Conservation (phyloP, 306 rosid genomes). For the Cicer cuneatum region DNA sequence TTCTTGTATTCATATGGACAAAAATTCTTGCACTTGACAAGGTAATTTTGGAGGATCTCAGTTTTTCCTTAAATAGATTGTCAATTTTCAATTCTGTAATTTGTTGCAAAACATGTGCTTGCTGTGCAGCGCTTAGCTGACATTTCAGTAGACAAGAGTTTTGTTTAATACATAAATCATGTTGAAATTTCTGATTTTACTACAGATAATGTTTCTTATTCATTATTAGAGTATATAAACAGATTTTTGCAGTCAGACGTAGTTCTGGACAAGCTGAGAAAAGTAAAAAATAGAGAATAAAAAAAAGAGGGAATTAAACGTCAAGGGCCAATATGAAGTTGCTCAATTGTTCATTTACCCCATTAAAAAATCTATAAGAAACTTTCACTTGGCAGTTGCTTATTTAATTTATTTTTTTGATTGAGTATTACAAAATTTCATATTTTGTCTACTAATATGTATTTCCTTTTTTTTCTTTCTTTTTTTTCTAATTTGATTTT, state of each 20-base stretch:
- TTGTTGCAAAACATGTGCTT: not conserved
- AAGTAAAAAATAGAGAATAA: not conserved
- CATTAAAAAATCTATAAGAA: constrained; percentile 2
- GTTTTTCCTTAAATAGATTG: constrained; percentile 12
- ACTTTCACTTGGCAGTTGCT: constrained; percentile 1
- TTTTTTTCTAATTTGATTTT: constrained; percentile 6
- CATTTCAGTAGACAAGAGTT: not conserved
- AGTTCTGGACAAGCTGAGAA: constrained; percentile 10
- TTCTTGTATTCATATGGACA: constrained; percentile 98
- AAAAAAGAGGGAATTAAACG: constrained; percentile 2
- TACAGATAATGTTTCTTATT: constrained; percentile 1
- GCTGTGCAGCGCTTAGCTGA: not conserved
- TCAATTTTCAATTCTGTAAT: constrained; percentile 19
- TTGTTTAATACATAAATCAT: not conserved
- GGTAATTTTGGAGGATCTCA: constrained; percentile 55
- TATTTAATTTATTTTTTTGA: not conserved
- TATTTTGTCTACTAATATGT: constrained; percentile 1
- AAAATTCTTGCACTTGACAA: constrained; percentile 98
- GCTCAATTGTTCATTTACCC: constrained; percentile 22
- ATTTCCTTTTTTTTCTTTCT: not conserved
- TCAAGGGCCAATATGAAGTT: not conserved
- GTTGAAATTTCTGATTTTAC: not conserved
- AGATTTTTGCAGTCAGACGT: not conserved
- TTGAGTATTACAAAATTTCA: constrained; percentile 12
- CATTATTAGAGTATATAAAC: not conserved